phyloP scores from a whole-genome alignment of 192 early-diverging fungal species.

The Geranomyces variabilis region DNA sequence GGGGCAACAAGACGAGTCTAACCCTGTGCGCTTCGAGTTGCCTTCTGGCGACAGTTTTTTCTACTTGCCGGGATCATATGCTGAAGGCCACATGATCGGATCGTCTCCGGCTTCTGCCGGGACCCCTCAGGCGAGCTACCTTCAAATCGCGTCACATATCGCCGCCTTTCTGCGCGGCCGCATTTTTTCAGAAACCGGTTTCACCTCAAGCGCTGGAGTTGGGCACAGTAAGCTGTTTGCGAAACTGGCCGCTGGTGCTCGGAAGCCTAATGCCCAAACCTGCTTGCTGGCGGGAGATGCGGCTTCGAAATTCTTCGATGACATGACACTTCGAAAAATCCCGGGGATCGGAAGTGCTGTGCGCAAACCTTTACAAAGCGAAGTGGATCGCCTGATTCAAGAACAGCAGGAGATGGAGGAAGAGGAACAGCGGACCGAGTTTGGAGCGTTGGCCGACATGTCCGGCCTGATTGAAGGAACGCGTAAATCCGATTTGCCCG shows the following conservation, averaged over 20 bases:
- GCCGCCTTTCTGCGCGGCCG: slow-evolving; percentile 23
- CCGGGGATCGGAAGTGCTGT: slow-evolving; percentile 19
- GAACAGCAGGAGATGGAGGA: slow-evolving; percentile 2
- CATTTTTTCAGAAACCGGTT: slow-evolving; percentile 23
- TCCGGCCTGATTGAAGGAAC: neutral
- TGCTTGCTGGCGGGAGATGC: slow-evolving; percentile 1
- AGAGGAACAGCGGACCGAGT: neutral
- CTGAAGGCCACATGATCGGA: too few species aligned
- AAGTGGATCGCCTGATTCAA: neutral
- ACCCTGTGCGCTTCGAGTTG: neutral
- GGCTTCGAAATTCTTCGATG: slow-evolving; percentile 6
- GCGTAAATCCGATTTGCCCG: neutral
- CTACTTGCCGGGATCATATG: neutral
- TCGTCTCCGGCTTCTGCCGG: too few species aligned
- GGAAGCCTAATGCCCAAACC: slow-evolving; percentile 45
- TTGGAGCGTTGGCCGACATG: neutral
- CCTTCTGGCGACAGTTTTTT: slow-evolving; percentile 6
- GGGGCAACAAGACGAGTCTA: too few species aligned
- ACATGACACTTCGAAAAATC: neutral
- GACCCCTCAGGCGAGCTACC: neutral
- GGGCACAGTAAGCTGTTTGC: slow-evolving; percentile 40
- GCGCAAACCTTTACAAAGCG: slow-evolving; percentile 1
- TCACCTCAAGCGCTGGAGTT: slow-evolving; percentile 44
- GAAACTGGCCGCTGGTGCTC: slow-evolving; percentile 39
- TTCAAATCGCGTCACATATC: slow-evolving; percentile 36